phyloP scores from a whole-genome alignment of 495 filamentous ascomycete species.

The Evansstolkia leycettana region DNA sequence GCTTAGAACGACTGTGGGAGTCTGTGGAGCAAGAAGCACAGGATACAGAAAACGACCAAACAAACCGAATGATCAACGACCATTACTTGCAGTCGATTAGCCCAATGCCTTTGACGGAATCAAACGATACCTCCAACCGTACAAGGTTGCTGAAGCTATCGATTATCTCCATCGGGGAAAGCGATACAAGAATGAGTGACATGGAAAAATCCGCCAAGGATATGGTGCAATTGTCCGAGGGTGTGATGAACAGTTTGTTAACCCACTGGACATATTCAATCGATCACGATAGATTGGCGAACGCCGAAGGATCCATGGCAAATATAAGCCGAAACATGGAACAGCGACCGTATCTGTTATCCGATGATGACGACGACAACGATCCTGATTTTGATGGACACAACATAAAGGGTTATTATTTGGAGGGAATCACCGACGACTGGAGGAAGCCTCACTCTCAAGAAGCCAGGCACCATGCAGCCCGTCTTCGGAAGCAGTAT shows the following conservation, averaged over 20 bases:
- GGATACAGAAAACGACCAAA: conserved; percentile 16
- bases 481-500: conserved; percentile 14
- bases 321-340: not conserved
- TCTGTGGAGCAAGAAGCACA: conserved; percentile 22
- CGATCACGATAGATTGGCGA: conserved; percentile 4
- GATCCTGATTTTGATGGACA: conserved; percentile 17
- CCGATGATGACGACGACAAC: conserved; percentile 16
- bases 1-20: conserved; percentile 27
- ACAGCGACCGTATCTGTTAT: conserved; percentile 2
- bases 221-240: conserved; percentile 25
- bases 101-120: conserved; percentile 6
- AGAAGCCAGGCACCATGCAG: conserved; percentile 14
- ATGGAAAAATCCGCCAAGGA: conserved; percentile 27
- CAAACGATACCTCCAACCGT: conserved; percentile 6
- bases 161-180: conserved; percentile 16
- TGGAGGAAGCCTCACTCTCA: conserved; percentile 24
- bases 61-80: conserved; percentile 14
- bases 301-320: not conserved
- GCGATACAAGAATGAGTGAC: conserved; percentile 20
- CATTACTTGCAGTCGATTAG: conserved; percentile 7
- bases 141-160: conserved; percentile 16
- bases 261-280: conserved; percentile 18
- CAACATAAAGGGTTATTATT: conserved; percentile 18
- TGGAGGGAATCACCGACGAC: conserved; percentile 22
- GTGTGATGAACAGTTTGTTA: conserved; percentile 24